Evolutionary conservation across 371 early-diverging fungal genomes (phyloP), one percentile per base, ranked within the genome.

Genomic region (Mucor ambiguus): DNA sequence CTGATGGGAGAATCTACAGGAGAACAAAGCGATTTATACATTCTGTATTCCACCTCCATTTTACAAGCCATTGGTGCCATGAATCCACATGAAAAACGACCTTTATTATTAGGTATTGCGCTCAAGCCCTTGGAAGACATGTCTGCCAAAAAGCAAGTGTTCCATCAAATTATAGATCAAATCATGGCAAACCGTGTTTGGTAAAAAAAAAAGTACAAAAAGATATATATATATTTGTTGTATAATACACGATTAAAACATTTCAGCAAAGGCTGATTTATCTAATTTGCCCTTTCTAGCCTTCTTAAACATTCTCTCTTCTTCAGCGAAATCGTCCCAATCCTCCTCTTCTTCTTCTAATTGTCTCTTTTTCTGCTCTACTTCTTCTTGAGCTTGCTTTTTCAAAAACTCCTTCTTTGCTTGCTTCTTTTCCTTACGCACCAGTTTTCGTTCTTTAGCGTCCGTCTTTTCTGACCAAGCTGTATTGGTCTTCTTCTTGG

Each of bases 381-480:
- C 66, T 9, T 73, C 75, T 63, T 77, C 71, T 20, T 78, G 72
- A 58, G 79, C 78, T 67, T 80, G 75, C 8, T 79, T 80, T 69
- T 85, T 85, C 37, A 86, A 48, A 33, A 74, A 85, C 24, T 88
- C 88, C 37, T 79, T 79, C 63, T 87, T 88, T 18, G 81, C 80
- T 30, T 88, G 87, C 61, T 87, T 84, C 83, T 93, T 94, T 63
- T 86, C 72, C 52, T 87, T 80, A 8, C 94, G 83, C 32, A 90
- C 89, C 18, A 72, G 52, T 49, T 89, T 82, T 24, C 86, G 76
- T 48, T 88, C 88, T 74, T 89, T 92, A 41, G 83, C 83, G 29
- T 88, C 91, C 56, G 73, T 74, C 57, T 93, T 84, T 8, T 88
- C 80, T 3, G 94, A 94, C 95, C 95, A 95, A 11, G 93, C 84